Evolutionary conservation across 2,329 filamentous ascomycete species (phyloP).

Genomic region (Epichloe gansuensis): DNA sequence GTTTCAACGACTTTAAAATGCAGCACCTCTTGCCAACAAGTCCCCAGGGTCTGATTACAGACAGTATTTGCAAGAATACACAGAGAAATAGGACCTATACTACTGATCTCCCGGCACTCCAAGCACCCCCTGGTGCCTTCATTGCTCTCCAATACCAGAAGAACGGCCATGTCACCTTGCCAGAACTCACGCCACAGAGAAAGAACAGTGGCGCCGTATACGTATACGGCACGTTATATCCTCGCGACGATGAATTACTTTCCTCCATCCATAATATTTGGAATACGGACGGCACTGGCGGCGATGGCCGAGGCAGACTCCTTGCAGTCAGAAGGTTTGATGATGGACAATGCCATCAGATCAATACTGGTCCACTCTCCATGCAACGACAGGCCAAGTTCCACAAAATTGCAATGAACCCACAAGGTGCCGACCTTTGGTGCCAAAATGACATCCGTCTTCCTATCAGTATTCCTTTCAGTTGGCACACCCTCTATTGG

Average conservation of each 20-base stretch:
- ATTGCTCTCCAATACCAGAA: background rate
- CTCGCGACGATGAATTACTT: background rate
- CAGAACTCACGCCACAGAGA: background rate
- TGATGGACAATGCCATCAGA: too few relatives aligned
- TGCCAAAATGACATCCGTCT: too few relatives aligned
- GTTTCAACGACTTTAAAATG: background rate
- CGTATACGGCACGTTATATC: background rate
- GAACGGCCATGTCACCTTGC: background rate
- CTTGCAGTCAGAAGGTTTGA: too few relatives aligned
- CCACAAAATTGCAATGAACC: too few relatives aligned
- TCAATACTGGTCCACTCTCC: too few relatives aligned
- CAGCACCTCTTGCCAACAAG: background rate
- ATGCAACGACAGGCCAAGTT: too few relatives aligned
- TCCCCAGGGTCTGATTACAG: background rate
- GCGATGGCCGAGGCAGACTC: background rate
- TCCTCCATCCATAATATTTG: background rate
- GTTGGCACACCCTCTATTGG: too few relatives aligned
- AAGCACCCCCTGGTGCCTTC: background rate
- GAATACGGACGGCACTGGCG: background rate
- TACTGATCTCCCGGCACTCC: background rate
- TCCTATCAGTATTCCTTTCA: too few relatives aligned
- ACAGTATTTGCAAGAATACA: background rate
- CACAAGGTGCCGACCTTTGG: too few relatives aligned
- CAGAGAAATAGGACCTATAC: background rate
- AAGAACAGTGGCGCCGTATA: background rate